phyloP scores from a whole-genome alignment of 495 filamentous ascomycete species.

The Penicillium cataractarum region DNA sequence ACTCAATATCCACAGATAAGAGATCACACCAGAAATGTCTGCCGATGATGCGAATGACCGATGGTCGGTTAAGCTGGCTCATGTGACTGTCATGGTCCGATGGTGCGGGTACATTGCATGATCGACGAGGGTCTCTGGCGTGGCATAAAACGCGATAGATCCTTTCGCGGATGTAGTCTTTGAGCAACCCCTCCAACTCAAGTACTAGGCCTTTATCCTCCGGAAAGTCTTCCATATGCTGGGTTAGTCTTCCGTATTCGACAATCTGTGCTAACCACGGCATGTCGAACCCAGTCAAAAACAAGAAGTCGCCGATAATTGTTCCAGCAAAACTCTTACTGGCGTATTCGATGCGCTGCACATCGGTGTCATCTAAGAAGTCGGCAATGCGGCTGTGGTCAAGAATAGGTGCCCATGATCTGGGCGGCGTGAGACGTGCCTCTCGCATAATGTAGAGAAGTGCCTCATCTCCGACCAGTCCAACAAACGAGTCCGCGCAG shows the following conservation, averaged over 20 bases:
- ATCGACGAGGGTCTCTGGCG: slow-evolving; percentile 16
- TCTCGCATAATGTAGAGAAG: slow-evolving; percentile 34
- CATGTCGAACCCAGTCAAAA: slow-evolving; percentile 43
- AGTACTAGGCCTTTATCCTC: slow-evolving; percentile 11
- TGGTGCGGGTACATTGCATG: slow-evolving; percentile 11
- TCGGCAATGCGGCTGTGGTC: slow-evolving; percentile 34
- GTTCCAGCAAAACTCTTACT: slow-evolving; percentile 47
- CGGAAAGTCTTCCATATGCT: slow-evolving; percentile 19
- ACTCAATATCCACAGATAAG: not conserved
- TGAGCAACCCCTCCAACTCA: slow-evolving; percentile 27
- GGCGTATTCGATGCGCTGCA: slow-evolving; percentile 56
- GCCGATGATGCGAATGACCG: slow-evolving; percentile 37
- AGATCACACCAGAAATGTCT: slow-evolving; percentile 39
- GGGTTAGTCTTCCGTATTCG: slow-evolving; percentile 28
- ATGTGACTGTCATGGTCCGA: not conserved
- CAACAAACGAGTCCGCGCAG: slow-evolving; percentile 50
- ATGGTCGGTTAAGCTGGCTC: not conserved
- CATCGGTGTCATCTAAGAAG: slow-evolving; percentile 44
- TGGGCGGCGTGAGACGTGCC: slow-evolving; percentile 3
- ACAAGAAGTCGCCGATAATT: slow-evolving; percentile 36
- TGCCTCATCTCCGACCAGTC: slow-evolving; percentile 52
- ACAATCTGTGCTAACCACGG: slow-evolving; percentile 42
- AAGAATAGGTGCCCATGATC: slow-evolving; percentile 23
- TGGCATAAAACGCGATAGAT: slow-evolving; percentile 25
- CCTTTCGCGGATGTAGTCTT: slow-evolving; percentile 33